Evolutionary conservation across 2,329 filamentous ascomycete species (phyloP), one percentile per base, ranked within the genome.

Genomic region (Botryosphaeria dothidea): DNA sequence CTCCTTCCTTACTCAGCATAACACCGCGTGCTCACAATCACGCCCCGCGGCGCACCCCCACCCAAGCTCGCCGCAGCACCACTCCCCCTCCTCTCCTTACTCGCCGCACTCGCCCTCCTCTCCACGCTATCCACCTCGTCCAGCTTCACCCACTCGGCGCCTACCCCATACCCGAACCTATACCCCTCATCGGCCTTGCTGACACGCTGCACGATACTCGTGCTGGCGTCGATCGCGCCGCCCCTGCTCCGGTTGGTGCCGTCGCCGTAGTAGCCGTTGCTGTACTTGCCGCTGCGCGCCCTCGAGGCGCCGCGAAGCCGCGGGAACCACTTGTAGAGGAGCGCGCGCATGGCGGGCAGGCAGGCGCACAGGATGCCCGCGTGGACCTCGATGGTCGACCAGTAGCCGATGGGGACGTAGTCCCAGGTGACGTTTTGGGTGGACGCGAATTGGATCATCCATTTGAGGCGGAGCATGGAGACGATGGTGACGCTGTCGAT

Each of bases 391-490:
- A 78, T 68, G 1, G 72, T 72, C 23, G 71, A 74, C 77, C 77
- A 79, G 65, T 74, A 75, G 13, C 72, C 68, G 21, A 74, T 71
- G 1, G 73, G 71, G 4, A 70, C 71, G 65, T 76, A 75, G 58
- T 74, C 75, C 70, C 77, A 79, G 1, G 73, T 76, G 1, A 78
- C 66, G 66, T 83, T 82, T 0, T 74, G 62, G 1, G 79, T 78
- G 27, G 74, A 76, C 11, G 77, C 76, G 67, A 83, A 82, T 23
- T 77, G 70, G 41, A 82, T 75, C 51, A 83, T 71, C 21, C 75
- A 79, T 25, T 78, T 75, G 3, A 83, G 69, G 8, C 80, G 78
- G 29, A 82, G 69, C 27, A 79, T 75, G 64, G 78, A 81, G 66
- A 82, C 73, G n/a, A 83, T 66, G 2, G 79, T 82, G 43, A 81